A percentile compares a stretch with the other conserved stretches of the same genome.
Conservation (phyloP, 345 rosid genomes). For the Eucalyptus grandis region DNA sequence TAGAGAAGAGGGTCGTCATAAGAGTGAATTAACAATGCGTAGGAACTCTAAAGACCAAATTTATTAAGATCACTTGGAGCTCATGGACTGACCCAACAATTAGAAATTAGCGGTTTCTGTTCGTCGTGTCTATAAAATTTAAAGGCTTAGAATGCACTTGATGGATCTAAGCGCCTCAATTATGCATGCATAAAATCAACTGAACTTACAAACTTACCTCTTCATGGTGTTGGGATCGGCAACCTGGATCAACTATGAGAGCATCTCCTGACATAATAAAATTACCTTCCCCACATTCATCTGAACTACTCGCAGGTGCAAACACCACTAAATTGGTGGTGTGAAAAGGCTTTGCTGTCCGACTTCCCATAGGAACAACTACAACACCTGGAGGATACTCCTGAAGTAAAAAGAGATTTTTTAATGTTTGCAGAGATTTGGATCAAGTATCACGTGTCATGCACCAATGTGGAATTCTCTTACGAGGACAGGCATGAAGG, state of each 20-base stretch:
- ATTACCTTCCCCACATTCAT: conserved; percentile 7
- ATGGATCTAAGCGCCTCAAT: not conserved
- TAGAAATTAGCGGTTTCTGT: not conserved
- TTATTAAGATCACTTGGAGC: not conserved
- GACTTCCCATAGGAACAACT: conserved; percentile 70
- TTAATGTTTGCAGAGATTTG: not conserved
- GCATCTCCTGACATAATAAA: conserved; percentile 64
- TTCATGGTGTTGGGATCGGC: conserved; percentile 28
- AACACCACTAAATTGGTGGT: conserved; percentile 73
- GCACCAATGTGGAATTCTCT: not conserved
- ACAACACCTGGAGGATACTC: conserved; percentile 88
- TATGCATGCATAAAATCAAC: not conserved
- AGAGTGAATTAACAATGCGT: not conserved
- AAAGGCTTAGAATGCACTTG: not conserved
- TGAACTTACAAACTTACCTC: conserved; percentile 27
- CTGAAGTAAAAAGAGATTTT: conserved; percentile 13
- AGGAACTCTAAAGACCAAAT: not conserved
- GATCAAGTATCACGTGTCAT: not conserved
- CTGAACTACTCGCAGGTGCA: conserved; percentile 34
- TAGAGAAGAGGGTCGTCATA: not conserved
- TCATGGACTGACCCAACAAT: not conserved
- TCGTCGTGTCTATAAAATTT: not conserved
- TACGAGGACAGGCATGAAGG: not conserved
- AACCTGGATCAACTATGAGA: conserved; percentile 83
- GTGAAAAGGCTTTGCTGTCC: conserved; percentile 58